Base-by-base conservation (phyloP, 2,329 filamentous ascomycete genomes). In the Penicillium carneum region DNA sequence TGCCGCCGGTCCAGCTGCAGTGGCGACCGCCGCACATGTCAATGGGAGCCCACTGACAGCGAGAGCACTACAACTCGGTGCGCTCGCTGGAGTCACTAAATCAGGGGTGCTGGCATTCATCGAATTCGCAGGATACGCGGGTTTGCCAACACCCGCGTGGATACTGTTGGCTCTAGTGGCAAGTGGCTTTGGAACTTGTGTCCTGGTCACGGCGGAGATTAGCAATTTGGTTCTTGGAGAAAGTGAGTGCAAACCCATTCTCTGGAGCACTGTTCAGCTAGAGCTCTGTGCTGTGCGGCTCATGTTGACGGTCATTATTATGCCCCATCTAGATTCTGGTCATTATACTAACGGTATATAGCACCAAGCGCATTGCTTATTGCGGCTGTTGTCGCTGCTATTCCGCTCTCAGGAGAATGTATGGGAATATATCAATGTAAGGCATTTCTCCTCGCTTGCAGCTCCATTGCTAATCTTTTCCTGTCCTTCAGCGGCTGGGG, bases 191-290 rank as follows among this genome's bases (percentile, higher is more conserved):
- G 64, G 64, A 7, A 50, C 61, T 9, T 66, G 64, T 41, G 59
- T 66, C 12, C 26, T 66, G 29, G 41, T 66, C 6, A 66, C 64
- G 16, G 56, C 56, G 8, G 62, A 66, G 33, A 55, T 66, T 36
- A 63, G 62, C 42, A 66, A 66, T 36, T 33, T 66, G 31, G 62
- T 66, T 3, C 49, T 66, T 53, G 59, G 64, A 14, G 62, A 64
- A 33, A 48, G 64, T 66, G 46, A 47, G 62, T 60, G 10, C 2
- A 23, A 18, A 3, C 10, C 39, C 9, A 9, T 11, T 9, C 11
- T 26, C 16, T 38, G 14, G 3, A 26, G 7, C 10, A 39, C 41
- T 16, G 42, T 18, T 14, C 10, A 2, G 23, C 26, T 38, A 12
- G n/a, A 11, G n/a, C 45, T 47, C 46, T 9, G 7, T 34, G 11